These are phyloP conservation scores for Kwoniella sp. DNA, from an alignment of 768 basidiomycete genomes.

Conservation along the genomic window DNA sequence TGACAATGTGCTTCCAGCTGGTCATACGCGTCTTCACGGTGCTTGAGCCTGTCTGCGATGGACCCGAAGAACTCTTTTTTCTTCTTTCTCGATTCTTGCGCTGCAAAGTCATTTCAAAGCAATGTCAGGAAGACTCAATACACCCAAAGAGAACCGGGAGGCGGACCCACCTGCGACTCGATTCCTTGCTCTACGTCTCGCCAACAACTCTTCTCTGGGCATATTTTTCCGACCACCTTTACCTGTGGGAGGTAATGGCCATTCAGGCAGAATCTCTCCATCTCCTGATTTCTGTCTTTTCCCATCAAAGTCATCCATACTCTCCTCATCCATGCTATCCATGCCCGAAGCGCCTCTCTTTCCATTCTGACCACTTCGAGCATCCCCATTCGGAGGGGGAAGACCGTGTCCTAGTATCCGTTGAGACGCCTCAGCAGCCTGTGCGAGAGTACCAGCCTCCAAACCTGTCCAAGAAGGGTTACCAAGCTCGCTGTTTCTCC, in stretches of 20 bases:
- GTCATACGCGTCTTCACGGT: conserved; percentile 16
- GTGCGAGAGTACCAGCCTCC: conserved; percentile 17
- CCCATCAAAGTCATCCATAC: conserved; percentile 1
- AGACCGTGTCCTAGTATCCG: conserved; percentile 17
- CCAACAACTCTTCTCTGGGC: conserved; percentile 35
- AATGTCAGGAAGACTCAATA: no score
- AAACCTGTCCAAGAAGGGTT: conserved; percentile 12
- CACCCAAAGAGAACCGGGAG: no score
- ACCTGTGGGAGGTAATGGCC: conserved; percentile 28
- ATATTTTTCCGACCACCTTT: conserved; percentile 34
- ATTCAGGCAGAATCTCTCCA: conserved; percentile 21
- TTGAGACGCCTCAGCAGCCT: conserved; percentile 15
- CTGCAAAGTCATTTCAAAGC: conserved; percentile 16
- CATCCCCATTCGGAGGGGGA: conserved; percentile 8
- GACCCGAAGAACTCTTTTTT: conserved; percentile 27
- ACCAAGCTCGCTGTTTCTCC: conserved; percentile 13
- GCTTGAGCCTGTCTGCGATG: conserved; percentile 21
- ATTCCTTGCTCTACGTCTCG: conserved; percentile 34
- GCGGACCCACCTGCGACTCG: conserved; percentile 35
- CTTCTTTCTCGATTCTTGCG: conserved; percentile 30
- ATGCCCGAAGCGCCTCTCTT: conserved; percentile 13
- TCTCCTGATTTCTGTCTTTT: conserved; percentile 10
- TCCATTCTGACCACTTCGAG: not conserved
- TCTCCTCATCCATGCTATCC: conserved; percentile 18
- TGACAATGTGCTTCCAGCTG: conserved; percentile 22